Percentiles rank a stretch among this genome's conserved stretches.
Conservation (phyloP, 1,139 yeast genomes). For the Wickerhamomyces sp. region DNA sequence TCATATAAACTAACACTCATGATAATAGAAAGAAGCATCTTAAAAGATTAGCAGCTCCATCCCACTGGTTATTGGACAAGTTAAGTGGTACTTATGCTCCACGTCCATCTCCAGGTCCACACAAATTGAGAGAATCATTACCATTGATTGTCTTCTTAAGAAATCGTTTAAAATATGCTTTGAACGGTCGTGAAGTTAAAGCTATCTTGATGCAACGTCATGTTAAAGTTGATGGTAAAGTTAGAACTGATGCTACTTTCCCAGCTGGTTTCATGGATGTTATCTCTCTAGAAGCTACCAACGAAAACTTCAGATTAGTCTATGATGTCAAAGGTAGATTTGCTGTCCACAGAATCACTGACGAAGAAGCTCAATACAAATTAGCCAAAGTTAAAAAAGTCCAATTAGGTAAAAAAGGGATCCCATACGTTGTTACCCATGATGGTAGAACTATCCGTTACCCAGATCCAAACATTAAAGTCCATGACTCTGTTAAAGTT, state of each 20-base stretch:
- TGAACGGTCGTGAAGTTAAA: conserved; percentile 99
- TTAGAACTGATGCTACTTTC: conserved; percentile 97
- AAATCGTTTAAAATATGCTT: conserved; percentile 99
- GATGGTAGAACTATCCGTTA: conserved; percentile 99
- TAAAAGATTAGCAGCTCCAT: conserved; percentile 97
- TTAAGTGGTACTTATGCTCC: conserved; percentile 99
- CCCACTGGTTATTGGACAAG: conserved; percentile 99
- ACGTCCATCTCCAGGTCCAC: conserved; percentile 99
- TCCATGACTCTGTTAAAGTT: conserved; percentile 95
- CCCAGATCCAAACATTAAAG: conserved; percentile 96
- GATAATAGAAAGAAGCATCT: conserved; percentile 72
- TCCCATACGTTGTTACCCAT: conserved; percentile 97
- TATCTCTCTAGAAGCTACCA: conserved; percentile 93
- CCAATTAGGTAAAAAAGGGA: conserved; percentile 96
- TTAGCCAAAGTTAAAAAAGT: conserved; percentile 97
- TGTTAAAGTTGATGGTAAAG: conserved; percentile 98
- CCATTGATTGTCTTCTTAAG: conserved; percentile 97
- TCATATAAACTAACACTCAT: conserved; percentile 27
- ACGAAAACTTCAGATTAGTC: conserved; percentile 97
- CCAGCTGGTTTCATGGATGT: conserved; percentile 99
- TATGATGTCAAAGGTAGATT: conserved; percentile 98
- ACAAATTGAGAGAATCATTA: conserved; percentile 97
- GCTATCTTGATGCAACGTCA: conserved; percentile 99
- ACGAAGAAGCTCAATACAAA: conserved; percentile 97
- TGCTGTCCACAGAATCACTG: conserved; percentile 98